phyloP scores from a whole-genome alignment of 2,329 filamentous ascomycete genomes.

The Pezizomycotina sp. region DNA sequence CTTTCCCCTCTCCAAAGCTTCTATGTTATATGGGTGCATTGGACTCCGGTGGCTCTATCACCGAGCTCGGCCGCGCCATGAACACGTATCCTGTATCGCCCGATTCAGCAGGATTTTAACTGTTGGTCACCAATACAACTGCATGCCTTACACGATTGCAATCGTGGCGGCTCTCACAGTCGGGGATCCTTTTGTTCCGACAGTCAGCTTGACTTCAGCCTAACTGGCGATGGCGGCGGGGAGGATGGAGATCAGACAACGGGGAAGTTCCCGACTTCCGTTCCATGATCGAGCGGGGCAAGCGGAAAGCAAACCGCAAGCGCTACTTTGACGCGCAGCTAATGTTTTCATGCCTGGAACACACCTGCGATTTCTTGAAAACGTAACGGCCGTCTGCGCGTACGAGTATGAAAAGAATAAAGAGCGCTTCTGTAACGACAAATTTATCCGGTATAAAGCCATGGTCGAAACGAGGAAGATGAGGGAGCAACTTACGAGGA shows the following conservation, averaged over 20 bases:
- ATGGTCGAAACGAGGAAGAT: constrained; percentile 76
- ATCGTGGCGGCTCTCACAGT: constrained; percentile 78
- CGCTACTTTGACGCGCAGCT: constrained; percentile 35
- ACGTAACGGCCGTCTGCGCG: constrained; percentile 73
- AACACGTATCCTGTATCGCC: constrained; percentile 81
- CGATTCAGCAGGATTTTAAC: constrained; percentile 84
- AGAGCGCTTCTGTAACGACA: constrained; percentile 61
- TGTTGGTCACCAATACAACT: constrained; percentile 65
- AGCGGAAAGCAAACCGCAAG: constrained; percentile 39
- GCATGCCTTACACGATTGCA: constrained; percentile 71
- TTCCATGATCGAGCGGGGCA: constrained; percentile 44
- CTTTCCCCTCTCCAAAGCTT: constrained; percentile 33
- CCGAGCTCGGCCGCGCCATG: constrained; percentile 62
- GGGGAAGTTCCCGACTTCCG: constrained; percentile 47
- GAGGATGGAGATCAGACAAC: constrained; percentile 30
- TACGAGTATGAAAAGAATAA: constrained; percentile 52
- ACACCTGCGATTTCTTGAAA: constrained; percentile 70
- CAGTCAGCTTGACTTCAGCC: constrained; percentile 51
- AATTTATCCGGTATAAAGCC: constrained; percentile 75
- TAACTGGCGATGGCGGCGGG: constrained; percentile 32
- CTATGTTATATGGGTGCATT: constrained; percentile 74
- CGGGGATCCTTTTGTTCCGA: constrained; percentile 77
- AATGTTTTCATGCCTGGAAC: constrained; percentile 58
- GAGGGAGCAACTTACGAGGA: constrained; percentile 62
- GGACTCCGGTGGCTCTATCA: constrained; percentile 54